Evolutionary conservation across 352 stramenopile species (phyloP).

Genomic region (Pelagophyceae sp.): DNA sequence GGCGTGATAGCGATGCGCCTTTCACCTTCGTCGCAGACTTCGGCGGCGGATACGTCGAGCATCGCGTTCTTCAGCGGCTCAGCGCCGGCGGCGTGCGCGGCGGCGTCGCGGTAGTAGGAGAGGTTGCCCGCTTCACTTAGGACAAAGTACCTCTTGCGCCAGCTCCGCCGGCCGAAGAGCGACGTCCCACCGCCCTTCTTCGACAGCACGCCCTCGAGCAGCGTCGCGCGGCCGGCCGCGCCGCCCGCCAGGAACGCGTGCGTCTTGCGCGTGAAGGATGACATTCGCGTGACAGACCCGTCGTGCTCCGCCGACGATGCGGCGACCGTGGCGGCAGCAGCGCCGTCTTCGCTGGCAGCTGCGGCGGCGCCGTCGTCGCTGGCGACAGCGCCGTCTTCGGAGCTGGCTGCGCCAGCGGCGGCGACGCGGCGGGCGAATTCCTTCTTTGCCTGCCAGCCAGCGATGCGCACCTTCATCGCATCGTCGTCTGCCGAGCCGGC

Average conservation of each 20-base stretch:
- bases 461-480: too few relatives aligned
- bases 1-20: too few relatives aligned
- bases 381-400: neutral
- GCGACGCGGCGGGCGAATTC: neutral
- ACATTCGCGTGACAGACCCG: too few relatives aligned
- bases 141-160: slow-evolving; percentile 19
- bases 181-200: slow-evolving; percentile 20
- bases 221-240: neutral
- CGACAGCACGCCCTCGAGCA: slow-evolving; percentile 14
- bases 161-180: slow-evolving; percentile 18
- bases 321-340: neutral
- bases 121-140: neutral
- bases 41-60: too few relatives aligned
- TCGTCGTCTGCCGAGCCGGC: too few relatives aligned
- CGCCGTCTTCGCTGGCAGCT: too few relatives aligned
- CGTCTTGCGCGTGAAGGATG: neutral
- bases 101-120: neutral
- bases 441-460: too few relatives aligned
- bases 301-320: too few relatives aligned
- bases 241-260: neutral
- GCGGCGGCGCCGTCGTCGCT: neutral
- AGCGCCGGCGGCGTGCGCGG: neutral
- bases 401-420: neutral
- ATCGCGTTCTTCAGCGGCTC: neutral
- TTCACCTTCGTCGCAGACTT: too few relatives aligned